Evolutionary conservation across 495 filamentous ascomycete species (phyloP).

Genomic region (Penicillium paradoxum): DNA sequence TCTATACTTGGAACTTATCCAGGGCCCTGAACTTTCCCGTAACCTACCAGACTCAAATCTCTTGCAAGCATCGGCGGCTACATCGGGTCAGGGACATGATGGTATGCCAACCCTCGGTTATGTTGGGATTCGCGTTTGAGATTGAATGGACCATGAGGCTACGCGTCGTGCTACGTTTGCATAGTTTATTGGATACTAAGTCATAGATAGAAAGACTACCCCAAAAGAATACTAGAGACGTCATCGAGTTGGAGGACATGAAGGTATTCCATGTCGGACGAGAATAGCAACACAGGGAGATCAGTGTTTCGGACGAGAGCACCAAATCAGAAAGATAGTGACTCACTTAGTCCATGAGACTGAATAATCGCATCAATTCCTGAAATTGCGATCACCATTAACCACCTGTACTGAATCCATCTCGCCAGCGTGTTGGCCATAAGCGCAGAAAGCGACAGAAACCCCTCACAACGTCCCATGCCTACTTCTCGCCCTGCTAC

Average conservation of each 20-base stretch:
- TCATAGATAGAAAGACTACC: neutral
- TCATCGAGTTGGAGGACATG: neutral
- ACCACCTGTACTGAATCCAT: neutral
- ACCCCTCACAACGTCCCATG: neutral
- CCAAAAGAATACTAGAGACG: neutral
- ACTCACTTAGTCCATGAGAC: neutral
- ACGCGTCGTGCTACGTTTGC: neutral
- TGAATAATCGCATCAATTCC: neutral
- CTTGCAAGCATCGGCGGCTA: neutral
- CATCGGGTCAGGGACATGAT: neutral
- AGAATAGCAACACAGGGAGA: neutral
- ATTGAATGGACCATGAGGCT: neutral
- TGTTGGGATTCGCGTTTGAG: neutral
- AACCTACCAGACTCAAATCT: neutral
- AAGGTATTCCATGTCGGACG: neutral
- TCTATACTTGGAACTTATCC: neutral
- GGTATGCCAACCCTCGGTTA: neutral
- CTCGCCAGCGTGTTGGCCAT: neutral
- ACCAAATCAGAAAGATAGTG: neutral
- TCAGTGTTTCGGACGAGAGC: neutral
- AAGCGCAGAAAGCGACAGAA: conserved; percentile 2
- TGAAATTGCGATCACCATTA: neutral
- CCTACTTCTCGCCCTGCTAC: neutral
- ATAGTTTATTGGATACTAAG: neutral
- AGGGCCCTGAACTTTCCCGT: neutral